Conservation (phyloP, 192 early-diverging fungal genomes). For the Spizellomyces punctatus region DNA sequence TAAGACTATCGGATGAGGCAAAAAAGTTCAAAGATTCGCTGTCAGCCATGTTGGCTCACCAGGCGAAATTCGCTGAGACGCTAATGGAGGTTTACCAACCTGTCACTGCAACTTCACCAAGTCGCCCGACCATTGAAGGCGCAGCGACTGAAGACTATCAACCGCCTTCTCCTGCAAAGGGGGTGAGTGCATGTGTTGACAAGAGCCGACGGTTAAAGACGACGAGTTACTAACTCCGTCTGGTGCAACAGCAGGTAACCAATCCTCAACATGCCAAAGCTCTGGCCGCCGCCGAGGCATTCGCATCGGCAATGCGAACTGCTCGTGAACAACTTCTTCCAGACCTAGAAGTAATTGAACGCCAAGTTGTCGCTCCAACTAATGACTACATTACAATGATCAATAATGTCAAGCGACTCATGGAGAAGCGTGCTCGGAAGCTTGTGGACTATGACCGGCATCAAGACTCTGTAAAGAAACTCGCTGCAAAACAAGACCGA, state of each 20-base stretch:
- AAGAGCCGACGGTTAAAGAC: no score
- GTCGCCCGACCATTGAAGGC: conserved; percentile 18
- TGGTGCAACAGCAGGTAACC: not conserved
- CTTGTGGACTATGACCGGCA: conserved; percentile 91
- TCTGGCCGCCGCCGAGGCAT: conserved; percentile 50
- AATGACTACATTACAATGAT: conserved; percentile 75
- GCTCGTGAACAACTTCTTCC: conserved; percentile 62
- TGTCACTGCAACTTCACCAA: conserved; percentile 47
- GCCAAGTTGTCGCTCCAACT: conserved; percentile 75
- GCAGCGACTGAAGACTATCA: not conserved
- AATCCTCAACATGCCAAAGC: conserved; percentile 20
- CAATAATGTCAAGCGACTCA: conserved; percentile 78
- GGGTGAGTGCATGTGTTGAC: not conserved
- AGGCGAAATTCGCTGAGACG: conserved; percentile 58
- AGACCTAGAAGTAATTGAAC: conserved; percentile 74
- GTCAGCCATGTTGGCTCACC: conserved; percentile 57
- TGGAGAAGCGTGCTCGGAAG: conserved; percentile 91
- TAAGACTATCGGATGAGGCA: conserved; percentile 65
- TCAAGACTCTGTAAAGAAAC: conserved; percentile 69
- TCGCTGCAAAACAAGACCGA: conserved; percentile 56
- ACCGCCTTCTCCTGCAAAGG: not conserved
- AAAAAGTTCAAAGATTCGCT: conserved; percentile 66
- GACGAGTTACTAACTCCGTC: not conserved
- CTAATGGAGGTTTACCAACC: conserved; percentile 58
- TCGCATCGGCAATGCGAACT: conserved; percentile 47